Percentiles rank a stretch among this genome's conserved stretches.
Evolutionary conservation across 2,329 filamentous ascomycete species (phyloP).

Genomic region (Talaromyces marneffei): DNA sequence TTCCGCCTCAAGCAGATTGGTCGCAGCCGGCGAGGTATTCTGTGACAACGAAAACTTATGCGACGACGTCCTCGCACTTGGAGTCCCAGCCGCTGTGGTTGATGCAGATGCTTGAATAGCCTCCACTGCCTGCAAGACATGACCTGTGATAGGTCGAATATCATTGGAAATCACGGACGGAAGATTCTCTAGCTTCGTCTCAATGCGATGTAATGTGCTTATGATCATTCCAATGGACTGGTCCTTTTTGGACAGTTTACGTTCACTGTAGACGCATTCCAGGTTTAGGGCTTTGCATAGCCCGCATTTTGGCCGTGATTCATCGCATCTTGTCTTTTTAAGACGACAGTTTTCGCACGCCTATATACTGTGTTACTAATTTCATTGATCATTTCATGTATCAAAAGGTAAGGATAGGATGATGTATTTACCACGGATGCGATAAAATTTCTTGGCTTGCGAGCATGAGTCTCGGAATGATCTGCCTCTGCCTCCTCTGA

Average conservation of each 20-base stretch:
- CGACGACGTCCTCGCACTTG: constrained; percentile 6
- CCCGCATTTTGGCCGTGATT: constrained; percentile 49
- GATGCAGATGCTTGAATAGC: constrained; percentile 13
- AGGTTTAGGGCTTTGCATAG: constrained; percentile 46
- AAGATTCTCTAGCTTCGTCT: constrained; percentile 48
- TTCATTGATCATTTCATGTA: neutral
- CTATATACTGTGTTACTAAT: constrained; percentile 22
- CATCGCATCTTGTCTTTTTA: constrained; percentile 52
- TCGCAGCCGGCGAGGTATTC: constrained; percentile 25
- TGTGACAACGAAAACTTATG: constrained; percentile 9
- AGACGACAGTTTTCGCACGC: constrained; percentile 51
- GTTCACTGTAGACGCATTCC: constrained; percentile 49
- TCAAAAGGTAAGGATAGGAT: neutral
- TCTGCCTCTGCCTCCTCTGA: constrained; percentile 24
- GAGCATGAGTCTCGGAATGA: constrained; percentile 14
- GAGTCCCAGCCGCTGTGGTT: neutral
- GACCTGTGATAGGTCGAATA: constrained; percentile 28
- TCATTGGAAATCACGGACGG: constrained; percentile 31
- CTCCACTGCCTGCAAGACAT: constrained; percentile 19
- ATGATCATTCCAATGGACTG: constrained; percentile 51
- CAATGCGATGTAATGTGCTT: constrained; percentile 49
- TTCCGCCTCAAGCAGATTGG: constrained; percentile 26
- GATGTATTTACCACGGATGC: constrained; percentile 31
- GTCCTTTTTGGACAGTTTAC: constrained; percentile 44
- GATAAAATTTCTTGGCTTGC: constrained; percentile 37